Evolutionary conservation across 176 grass and related monocot genomes (phyloP).

Genomic region (Urochloa ruziziensis): DNA sequence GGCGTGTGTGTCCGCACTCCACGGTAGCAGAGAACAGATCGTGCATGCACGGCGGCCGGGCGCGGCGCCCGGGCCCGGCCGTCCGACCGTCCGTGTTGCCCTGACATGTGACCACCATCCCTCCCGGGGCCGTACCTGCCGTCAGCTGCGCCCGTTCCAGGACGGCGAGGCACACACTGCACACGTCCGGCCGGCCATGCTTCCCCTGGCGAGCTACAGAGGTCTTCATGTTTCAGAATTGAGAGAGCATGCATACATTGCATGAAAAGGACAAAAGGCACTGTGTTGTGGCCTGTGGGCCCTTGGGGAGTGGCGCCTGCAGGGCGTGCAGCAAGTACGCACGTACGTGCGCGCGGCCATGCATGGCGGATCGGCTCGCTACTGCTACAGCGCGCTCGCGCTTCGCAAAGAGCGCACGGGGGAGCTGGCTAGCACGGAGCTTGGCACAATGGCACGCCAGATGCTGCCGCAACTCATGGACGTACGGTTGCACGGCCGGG

Average conservation of each 20-base stretch:
- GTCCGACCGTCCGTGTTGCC: background rate
- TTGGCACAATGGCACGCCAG: background rate
- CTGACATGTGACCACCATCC: background rate
- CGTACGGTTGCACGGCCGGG: background rate
- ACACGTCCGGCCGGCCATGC: background rate
- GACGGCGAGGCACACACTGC: background rate
- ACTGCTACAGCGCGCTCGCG: background rate
- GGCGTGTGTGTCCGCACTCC: background rate
- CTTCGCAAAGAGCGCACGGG: background rate
- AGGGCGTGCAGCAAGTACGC: background rate
- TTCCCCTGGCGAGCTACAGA: background rate
- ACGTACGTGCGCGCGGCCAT: slow-evolving; percentile 14
- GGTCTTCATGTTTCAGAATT: background rate
- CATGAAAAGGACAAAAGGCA: background rate
- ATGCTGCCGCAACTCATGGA: background rate
- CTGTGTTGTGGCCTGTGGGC: background rate
- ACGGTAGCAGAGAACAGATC: background rate
- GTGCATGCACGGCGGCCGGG: background rate
- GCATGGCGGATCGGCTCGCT: slow-evolving; percentile 5
- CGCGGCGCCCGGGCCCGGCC: background rate
- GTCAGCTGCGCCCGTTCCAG: background rate
- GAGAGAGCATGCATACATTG: background rate
- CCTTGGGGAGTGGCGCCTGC: background rate
- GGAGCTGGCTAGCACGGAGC: background rate
- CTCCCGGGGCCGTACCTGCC: background rate